Evolutionary conservation across 495 filamentous ascomycete genomes (phyloP), one percentile per base, ranked within the genome.

Genomic region (Delitschia confertaspora): DNA sequence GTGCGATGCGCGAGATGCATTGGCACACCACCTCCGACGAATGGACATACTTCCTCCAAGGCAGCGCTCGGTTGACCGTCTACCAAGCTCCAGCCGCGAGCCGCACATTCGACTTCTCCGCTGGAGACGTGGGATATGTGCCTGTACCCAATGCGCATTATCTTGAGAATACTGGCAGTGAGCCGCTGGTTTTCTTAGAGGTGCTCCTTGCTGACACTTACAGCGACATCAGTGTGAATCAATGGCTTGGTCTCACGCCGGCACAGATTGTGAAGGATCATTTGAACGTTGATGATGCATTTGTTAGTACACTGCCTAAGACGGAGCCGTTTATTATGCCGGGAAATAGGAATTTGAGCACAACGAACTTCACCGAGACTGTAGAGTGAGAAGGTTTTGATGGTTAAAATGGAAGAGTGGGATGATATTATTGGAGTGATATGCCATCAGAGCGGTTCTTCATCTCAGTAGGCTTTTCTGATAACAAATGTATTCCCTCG

Each of bases 1-100:
- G 81, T 27, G 79, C 75, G 1, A 75, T 86, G 73, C 75, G 83
- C 3, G 83, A 88, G 57, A 72, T 88, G 24, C 82, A 88, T 62
- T 88, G 83, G 83, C 82, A 85, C 51, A 77, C 79, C 0, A 71
- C 69, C 6, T 75, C 73, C 19, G 81, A 85, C 58, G 81, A 86
- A 49, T 88, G 80, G 81, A 74, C 71, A 0, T 88, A 82, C 61
- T 86, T 87, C 65, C 69, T 85, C 20, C 56, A 70, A 18, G 83
- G 83, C 0, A 68, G 67, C 1, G 83, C 71, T 0, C 71, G 83
- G 3, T 75, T 81, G n/a, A 85, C 81, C 0, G 60, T 85, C 5
- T 85, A 75, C 57, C 60, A 67, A 7, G 79, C 82, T 0, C 73
- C 77, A 0, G 56, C 59, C 0, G 55, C 69, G 1, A 69, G 78